Conservation (phyloP, 805 yeast genomes). For the Wickerhamomyces rabaulensis region DNA sequence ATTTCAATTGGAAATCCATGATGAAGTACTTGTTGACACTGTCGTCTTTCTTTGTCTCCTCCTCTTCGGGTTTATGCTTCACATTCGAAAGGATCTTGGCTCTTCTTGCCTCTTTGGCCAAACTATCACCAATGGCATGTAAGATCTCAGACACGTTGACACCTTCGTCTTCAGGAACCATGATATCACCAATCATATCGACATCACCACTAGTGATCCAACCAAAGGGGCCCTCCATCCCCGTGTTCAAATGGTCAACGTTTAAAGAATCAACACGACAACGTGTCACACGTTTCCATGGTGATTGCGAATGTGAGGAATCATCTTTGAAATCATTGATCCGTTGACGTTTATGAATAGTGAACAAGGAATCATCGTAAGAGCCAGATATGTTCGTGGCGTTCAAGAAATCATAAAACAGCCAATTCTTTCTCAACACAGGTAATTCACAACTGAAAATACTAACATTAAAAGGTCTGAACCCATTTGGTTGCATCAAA, state of each 20-base stretch:
- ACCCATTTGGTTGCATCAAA: slow-evolving; percentile 71
- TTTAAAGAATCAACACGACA: slow-evolving; percentile 80
- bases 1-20: slow-evolving; percentile 71
- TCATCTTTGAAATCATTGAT: slow-evolving; percentile 39
- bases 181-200: slow-evolving; percentile 88
- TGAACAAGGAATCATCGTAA: slow-evolving; percentile 88
- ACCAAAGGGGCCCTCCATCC: slow-evolving; percentile 91
- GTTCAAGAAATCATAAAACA: slow-evolving; percentile 79
- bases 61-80: neutral
- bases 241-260: slow-evolving; percentile 85
- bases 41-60: slow-evolving; percentile 15
- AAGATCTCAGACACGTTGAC: slow-evolving; percentile 44
- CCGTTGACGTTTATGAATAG: slow-evolving; percentile 76
- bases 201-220: slow-evolving; percentile 94
- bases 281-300: slow-evolving; percentile 64
- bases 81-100: slow-evolving; percentile 18
- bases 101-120: slow-evolving; percentile 45
- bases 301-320: slow-evolving; percentile 13
- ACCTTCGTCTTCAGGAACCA: slow-evolving; percentile 66
- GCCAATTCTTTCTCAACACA: slow-evolving; percentile 84
- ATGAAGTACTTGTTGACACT: slow-evolving; percentile 47
- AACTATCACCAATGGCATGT: slow-evolving; percentile 39
- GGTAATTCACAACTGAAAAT: slow-evolving; percentile 83
- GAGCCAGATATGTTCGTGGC: slow-evolving; percentile 86
- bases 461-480: slow-evolving; percentile 81